Evolutionary conservation across 257 asterid genomes (phyloP), one percentile per base, ranked within the genome.

Genomic region (Fraxinus americana): DNA sequence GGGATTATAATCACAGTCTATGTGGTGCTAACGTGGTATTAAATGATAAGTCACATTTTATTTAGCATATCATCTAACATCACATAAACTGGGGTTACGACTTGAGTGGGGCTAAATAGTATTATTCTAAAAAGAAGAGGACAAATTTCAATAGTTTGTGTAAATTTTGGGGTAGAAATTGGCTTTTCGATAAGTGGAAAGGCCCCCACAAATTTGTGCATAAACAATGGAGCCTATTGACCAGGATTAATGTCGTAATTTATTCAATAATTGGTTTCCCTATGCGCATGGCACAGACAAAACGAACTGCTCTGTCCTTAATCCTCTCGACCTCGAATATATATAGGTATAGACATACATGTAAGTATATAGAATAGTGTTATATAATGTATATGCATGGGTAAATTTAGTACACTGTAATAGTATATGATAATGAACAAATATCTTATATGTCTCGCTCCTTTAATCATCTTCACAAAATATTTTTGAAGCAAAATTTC

Each of bases 291-390:
- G 80, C 76, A 72, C 79, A 48, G 80, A 68, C 83, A 81, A 23
- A 75, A 63, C 39, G 80, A 67, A 69, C 71, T 21, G 48, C 74
- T 85, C 79, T 67, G 21, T 70, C 88, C 86, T 52, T 71, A 82
- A 82, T 76, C 72, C 65, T 79, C 83, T 75, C 78, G 5, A 36
- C n/a, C 34, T 70, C 6, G 17, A 69, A 36, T 17, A 69, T 68
- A 2, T 35, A 17, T 69, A 14, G n/a, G 12, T 45, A 59, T 27
- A 43, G 27, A 27, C 25, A 34, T 17, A 12, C 3, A 32, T 39
- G 10, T n/a, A 73, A 5, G 48, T 1, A 67, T 39, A 2, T 39
- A 10, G 13, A 39, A 39, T 39, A 39, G 9, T 39, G 12, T 8
- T 38, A 10, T 38, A 39, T 38, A 38, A 38, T 38, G 8, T 38